Evolutionary conservation across 106 monocot genomes (phyloP).

Genomic region (Dendrobium officinale): DNA sequence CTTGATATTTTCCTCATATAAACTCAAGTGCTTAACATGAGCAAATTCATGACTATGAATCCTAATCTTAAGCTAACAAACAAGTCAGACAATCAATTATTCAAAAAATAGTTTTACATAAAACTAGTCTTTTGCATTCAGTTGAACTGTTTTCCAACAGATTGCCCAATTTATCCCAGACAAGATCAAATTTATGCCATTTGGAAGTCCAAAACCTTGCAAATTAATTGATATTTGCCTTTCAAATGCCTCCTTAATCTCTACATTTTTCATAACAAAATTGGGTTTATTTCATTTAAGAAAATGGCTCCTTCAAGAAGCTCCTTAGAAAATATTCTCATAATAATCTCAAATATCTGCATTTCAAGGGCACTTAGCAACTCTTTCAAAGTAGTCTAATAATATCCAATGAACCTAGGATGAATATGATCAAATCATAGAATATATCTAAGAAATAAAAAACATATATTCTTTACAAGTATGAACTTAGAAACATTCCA

Average conservation of each 20-base stretch:
- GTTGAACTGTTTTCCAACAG: neutral
- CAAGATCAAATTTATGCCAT: neutral
- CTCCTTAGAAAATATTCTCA: neutral
- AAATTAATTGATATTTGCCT: neutral
- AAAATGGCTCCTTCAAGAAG: neutral
- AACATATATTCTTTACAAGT: neutral
- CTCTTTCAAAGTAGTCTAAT: neutral
- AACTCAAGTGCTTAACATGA: neutral
- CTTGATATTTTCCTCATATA: neutral
- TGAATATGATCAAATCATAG: neutral
- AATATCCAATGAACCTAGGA: neutral
- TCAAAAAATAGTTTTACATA: neutral
- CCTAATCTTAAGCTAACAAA: neutral
- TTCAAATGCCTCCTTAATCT: neutral
- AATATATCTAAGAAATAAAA: neutral
- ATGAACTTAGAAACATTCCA: neutral
- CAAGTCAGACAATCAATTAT: neutral
- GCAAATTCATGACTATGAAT: neutral
- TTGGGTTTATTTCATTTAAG: neutral
- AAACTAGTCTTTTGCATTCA: neutral
- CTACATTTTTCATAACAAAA: neutral
- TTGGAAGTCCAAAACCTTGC: neutral
- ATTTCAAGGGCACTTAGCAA: neutral
- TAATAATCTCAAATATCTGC: neutral
- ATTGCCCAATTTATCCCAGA: neutral